Conservation (phyloP, 495 filamentous ascomycete genomes). For the Aspergillus steynii region DNA sequence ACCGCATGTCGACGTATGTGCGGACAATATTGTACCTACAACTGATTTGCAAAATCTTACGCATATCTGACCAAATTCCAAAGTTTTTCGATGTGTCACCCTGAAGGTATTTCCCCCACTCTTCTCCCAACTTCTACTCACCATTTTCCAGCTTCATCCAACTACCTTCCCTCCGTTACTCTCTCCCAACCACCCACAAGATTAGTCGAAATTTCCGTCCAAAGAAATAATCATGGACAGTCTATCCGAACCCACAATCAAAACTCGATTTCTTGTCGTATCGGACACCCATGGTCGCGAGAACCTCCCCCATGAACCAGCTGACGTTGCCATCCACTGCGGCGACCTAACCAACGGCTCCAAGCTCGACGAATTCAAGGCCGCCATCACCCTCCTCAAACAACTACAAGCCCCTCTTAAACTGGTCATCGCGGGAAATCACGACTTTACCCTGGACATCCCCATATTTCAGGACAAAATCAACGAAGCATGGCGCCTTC, state of each 20-base stretch:
- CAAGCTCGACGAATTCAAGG: slow-evolving; percentile 52
- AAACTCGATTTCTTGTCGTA: slow-evolving; percentile 53
- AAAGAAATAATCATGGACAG: background rate
- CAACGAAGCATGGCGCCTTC: slow-evolving; percentile 15
- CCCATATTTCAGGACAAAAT: slow-evolving; percentile 34
- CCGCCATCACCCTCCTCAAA: slow-evolving; percentile 49
- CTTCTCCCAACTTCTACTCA: no score
- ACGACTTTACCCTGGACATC: slow-evolving; percentile 64
- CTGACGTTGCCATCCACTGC: slow-evolving; percentile 68
- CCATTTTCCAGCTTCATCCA: no score
- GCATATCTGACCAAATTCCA: no score
- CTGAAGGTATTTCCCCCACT: no score
- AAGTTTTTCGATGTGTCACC: no score
- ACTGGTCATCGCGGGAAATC: slow-evolving; percentile 71
- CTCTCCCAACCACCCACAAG: no score
- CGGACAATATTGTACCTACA: no score
- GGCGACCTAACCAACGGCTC: slow-evolving; percentile 66
- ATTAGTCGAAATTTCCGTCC: no score
- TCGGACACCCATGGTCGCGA: slow-evolving; percentile 57
- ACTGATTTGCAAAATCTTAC: no score
- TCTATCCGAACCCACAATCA: slow-evolving; percentile 10
- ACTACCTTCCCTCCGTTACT: no score
- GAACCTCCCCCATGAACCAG: slow-evolving; percentile 30
- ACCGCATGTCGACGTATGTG: no score
- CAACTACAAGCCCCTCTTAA: slow-evolving; percentile 61